Percentiles rank a stretch among this genome's conserved stretches.
Conservation (phyloP, 2,329 filamentous ascomycete species). For the Mollisiaceae sp. region DNA sequence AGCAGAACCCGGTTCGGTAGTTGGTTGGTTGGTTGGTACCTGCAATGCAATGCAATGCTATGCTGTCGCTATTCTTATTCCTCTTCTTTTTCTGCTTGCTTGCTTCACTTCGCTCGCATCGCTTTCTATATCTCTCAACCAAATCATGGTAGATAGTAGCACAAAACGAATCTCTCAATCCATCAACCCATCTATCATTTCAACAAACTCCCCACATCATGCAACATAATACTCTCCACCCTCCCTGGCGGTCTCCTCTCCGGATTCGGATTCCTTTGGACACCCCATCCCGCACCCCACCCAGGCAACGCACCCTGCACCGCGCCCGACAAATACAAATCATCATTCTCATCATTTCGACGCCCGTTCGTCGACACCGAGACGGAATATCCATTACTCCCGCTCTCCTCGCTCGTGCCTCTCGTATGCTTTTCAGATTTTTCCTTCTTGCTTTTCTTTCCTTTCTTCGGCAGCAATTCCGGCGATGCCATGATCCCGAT, state of each 20-base stretch:
- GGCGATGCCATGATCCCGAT: conserved; percentile 38
- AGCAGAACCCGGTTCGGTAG: too few species aligned
- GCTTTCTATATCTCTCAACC: too few species aligned
- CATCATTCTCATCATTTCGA: conserved; percentile 24
- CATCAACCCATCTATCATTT: conserved; percentile 25
- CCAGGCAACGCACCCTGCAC: conserved; percentile 30
- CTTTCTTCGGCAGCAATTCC: conserved; percentile 29
- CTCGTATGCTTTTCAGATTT: conserved; percentile 18
- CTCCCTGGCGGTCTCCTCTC: conserved; percentile 17
- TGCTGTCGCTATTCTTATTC: too few species aligned
- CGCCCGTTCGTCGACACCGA: conserved; percentile 24
- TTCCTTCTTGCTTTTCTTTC: conserved; percentile 9
- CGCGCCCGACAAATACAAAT: conserved; percentile 24
- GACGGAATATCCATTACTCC: conserved; percentile 24
- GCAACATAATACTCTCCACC: conserved; percentile 37
- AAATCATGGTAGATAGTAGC: neutral
- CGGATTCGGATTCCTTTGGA: conserved; percentile 27
- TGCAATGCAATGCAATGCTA: too few species aligned
- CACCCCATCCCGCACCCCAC: conserved; percentile 39
- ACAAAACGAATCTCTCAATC: neutral
- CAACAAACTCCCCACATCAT: conserved; percentile 39
- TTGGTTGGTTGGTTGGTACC: too few species aligned
- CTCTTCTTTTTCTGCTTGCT: too few species aligned
- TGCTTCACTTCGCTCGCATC: too few species aligned
- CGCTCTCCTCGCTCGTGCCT: conserved; percentile 22